A percentile compares a stretch with the other conserved stretches of the same genome.
Evolutionary conservation across 1,284 basidiomycete species (phyloP).

Genomic region (Tilletiaria anomala): DNA sequence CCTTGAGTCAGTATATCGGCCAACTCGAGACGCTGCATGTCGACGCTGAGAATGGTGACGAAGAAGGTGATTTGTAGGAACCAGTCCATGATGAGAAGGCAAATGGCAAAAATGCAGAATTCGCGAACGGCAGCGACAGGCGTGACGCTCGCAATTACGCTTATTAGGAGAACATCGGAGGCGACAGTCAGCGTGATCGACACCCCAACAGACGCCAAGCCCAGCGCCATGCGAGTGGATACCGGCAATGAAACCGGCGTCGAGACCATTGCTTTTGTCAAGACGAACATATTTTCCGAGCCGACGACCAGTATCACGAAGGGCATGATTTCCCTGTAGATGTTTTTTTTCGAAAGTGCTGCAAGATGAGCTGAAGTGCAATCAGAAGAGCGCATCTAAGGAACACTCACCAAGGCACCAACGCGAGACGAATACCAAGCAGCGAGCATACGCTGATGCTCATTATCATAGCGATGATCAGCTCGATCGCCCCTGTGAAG

Average conservation of each 20-base stretch:
- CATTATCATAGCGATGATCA: slow-evolving; percentile 78
- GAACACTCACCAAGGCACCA: slow-evolving; percentile 60
- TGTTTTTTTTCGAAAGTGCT: too few species aligned
- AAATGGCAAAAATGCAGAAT: slow-evolving; percentile 83
- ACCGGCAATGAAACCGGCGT: slow-evolving; percentile 80
- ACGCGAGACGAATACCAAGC: slow-evolving; percentile 64
- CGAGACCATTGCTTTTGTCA: slow-evolving; percentile 74
- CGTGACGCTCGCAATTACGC: slow-evolving; percentile 61
- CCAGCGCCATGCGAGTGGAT: slow-evolving; percentile 77
- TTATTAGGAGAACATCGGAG: slow-evolving; percentile 67
- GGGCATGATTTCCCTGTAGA: slow-evolving; percentile 53
- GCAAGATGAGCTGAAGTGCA: slow-evolving; percentile 6
- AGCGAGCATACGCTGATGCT: slow-evolving; percentile 79
- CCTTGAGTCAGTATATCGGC: slow-evolving; percentile 26
- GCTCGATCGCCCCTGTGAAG: slow-evolving; percentile 81
- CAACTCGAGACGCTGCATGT: slow-evolving; percentile 61
- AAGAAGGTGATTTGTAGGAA: slow-evolving; percentile 86
- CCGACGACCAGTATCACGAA: slow-evolving; percentile 91
- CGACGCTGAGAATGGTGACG: slow-evolving; percentile 72
- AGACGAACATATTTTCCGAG: slow-evolving; percentile 89
- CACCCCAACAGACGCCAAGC: slow-evolving; percentile 69
- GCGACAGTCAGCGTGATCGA: slow-evolving; percentile 84
- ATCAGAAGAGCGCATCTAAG: neutral
- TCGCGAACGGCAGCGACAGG: slow-evolving; percentile 66
- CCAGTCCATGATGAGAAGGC: slow-evolving; percentile 89